These are phyloP conservation scores for Mycena sp. DNA, from an alignment of 1,284 basidiomycete species.

Conservation along the genomic window DNA sequence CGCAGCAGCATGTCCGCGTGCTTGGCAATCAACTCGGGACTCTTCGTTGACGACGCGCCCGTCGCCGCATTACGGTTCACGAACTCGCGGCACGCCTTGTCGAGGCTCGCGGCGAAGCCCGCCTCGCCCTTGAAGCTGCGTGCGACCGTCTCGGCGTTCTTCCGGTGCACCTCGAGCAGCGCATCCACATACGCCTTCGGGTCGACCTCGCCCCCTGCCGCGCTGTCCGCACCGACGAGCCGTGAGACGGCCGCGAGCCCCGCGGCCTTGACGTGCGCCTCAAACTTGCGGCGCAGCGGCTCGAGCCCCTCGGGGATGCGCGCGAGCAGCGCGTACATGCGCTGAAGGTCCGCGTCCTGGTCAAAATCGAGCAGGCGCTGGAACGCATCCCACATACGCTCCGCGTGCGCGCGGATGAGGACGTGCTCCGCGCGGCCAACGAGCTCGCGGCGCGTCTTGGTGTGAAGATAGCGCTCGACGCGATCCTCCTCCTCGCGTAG, in stretches of 20 bases:
- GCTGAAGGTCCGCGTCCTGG: slow-evolving; percentile 91
- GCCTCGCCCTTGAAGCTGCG: slow-evolving; percentile 94
- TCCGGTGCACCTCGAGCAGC: slow-evolving; percentile 89
- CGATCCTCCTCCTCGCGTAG: slow-evolving; percentile 95
- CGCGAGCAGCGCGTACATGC: slow-evolving; percentile 94
- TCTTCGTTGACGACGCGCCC: slow-evolving; percentile 36
- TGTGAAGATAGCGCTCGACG: slow-evolving; percentile 94
- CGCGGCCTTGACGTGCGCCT: slow-evolving; percentile 92
- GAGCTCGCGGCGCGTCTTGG: slow-evolving; percentile 86
- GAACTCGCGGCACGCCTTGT: slow-evolving; percentile 97
- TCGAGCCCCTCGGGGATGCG: slow-evolving; percentile 93
- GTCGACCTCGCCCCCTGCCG: slow-evolving; percentile 65
- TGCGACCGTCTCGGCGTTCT: slow-evolving; percentile 92
- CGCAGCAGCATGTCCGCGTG: slow-evolving; percentile 92
- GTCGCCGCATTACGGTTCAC: slow-evolving; percentile 96
- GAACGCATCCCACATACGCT: slow-evolving; percentile 95
- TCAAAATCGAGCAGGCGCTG: slow-evolving; percentile 93
- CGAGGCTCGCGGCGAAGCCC: slow-evolving; percentile 94
- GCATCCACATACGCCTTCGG: slow-evolving; percentile 97
- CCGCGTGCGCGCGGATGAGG: slow-evolving; percentile 89
- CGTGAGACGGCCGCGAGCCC: slow-evolving; percentile 89
- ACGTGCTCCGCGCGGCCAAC: slow-evolving; percentile 93
- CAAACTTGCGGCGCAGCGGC: slow-evolving; percentile 92
- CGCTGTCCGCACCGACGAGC: slow-evolving; percentile 53
- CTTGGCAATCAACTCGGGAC: slow-evolving; percentile 92